Evolutionary conservation across 2,329 filamentous ascomycete genomes (phyloP).

Genomic region (Ophiostoma sp.): DNA sequence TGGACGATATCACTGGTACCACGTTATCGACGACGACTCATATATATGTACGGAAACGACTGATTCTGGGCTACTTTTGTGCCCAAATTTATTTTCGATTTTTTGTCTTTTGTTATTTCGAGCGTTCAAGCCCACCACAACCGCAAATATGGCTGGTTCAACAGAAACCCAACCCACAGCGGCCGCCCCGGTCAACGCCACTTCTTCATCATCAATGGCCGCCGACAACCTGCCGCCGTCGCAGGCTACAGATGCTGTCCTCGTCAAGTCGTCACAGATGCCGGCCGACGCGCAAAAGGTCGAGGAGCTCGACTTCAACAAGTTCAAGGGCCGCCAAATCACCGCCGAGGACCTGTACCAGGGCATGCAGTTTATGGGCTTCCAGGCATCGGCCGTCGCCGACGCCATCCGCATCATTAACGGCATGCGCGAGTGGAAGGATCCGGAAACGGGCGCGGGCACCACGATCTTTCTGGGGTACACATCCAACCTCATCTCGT

Average conservation of each 20-base stretch:
- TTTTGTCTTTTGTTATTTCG: background rate
- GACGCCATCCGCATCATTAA: conserved; percentile 92
- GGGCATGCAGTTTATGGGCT: conserved; percentile 84
- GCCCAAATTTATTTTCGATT: background rate
- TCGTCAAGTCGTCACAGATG: conserved; percentile 80
- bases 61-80: background rate
- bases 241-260: conserved; percentile 74
- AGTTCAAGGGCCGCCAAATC: conserved; percentile 70
- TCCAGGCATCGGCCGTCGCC: conserved; percentile 68
- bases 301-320: conserved; percentile 88
- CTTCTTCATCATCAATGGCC: background rate
- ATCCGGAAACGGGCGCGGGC: conserved; percentile 73
- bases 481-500: conserved; percentile 96
- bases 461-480: conserved; percentile 97
- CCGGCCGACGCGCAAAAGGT: conserved; percentile 78
- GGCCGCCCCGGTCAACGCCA: background rate
- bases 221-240: conserved; percentile 51
- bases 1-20: background rate
- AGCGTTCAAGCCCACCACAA: background rate
- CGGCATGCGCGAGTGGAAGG: conserved; percentile 83
- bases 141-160: background rate
- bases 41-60: background rate
- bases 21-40: background rate
- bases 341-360: conserved; percentile 82
- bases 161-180: background rate